Conservation (phyloP, 1,284 basidiomycete genomes). For the Apiotrichum montevideense region DNA sequence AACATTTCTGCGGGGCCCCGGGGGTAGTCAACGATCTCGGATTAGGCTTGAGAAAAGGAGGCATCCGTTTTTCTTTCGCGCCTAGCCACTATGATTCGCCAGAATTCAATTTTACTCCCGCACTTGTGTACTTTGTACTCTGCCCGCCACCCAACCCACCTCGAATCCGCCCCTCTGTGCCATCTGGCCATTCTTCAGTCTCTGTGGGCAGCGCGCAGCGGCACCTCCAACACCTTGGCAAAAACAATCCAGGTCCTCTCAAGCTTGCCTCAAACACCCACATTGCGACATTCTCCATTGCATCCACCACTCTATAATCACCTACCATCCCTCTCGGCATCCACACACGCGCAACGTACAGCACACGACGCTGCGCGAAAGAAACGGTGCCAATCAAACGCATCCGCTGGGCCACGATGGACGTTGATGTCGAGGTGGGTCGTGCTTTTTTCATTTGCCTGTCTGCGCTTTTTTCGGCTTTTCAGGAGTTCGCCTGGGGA, state of each 20-base stretch:
- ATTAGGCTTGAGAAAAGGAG: no score
- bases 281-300: not conserved
- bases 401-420: conserved; percentile 19
- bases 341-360: not conserved
- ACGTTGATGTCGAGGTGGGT: conserved; percentile 23
- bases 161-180: no score
- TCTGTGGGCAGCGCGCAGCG: not conserved
- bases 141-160: no score
- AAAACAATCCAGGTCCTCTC: not conserved
- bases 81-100: no score
- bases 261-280: not conserved
- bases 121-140: no score
- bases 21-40: no score
- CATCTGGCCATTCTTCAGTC: no score
- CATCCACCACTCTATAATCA: no score
- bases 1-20: no score
- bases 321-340: not conserved
- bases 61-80: no score
- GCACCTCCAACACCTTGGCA: conserved; percentile 2
- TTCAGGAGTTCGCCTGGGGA: no score
- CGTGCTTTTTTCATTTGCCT: not conserved
- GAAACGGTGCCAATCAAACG: conserved; percentile 2
- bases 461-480: not conserved
- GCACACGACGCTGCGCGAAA: conserved; percentile 3
- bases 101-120: no score